Evolutionary conservation across 768 basidiomycete species (phyloP), one percentile per base, ranked within the genome.

Genomic region (Roridomyces roridus): DNA sequence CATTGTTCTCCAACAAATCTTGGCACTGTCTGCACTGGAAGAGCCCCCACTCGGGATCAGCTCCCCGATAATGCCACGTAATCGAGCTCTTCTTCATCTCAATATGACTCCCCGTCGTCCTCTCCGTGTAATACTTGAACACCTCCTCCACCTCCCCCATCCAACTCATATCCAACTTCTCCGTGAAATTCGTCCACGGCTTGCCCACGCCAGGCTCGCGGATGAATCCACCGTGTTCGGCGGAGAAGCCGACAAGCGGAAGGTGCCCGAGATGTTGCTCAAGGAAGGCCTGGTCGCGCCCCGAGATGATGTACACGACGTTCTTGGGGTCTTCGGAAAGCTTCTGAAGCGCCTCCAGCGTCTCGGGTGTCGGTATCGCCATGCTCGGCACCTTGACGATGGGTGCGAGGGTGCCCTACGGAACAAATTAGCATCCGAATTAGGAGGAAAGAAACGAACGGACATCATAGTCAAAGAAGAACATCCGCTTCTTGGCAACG

Each of bases 1-100:
- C 71, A 68, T 94, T 96, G 72, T 94, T 96, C 81, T 98, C 96
- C 46, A 98, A 78, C 64, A 98, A 74, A 71, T 98, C 96, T 67
- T 97, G 93, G 70, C 94, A 96, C 72, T 99, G 96, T 67, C 94
- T 86, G 74, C 95, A 96, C 74, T 96, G 92, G 88, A 95, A 96
- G 65, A 85, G 80, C 51, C 96, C 96, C 87, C 95, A 99, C 75
- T 96, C 94, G 0, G 96, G 96, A 74, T 99, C 96, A 28, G 83
- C 83, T 55, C 86, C 83, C 41, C 96, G 85, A 75, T 97, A 98
- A 75, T 99, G 96, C 96, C 96, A 98, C 39, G 96, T 98, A 70
- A 99, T 92, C 57, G 91, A 91, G 67, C 92, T 94, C 83, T 96
- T 96, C 85, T 99, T 99, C 72, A 89, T 79, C 80, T 99, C 96